Base-by-base conservation (phyloP, 306 rosid genomes). In the Vicia sativa region DNA sequence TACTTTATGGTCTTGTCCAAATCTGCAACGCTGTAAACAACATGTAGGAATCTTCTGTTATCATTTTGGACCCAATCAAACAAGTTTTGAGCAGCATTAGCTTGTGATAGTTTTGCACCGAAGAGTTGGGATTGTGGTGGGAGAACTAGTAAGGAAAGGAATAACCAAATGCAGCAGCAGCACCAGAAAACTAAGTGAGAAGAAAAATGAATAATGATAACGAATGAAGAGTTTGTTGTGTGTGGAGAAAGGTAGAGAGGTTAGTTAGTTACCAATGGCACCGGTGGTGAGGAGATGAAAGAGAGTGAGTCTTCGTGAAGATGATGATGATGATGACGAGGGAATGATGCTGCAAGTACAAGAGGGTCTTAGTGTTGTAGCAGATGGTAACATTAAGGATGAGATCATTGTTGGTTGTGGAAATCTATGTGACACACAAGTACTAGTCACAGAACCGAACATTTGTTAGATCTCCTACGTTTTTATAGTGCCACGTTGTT, bases 1-100 rank as follows among this genome's bases (percentile, higher is more conserved):
- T 86, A 88, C 97, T 91, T 91, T 59, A 88, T 91, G 70, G 97
- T 88, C 70, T 82, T 83, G 54, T 88, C 97, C 84, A 91, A 67
- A 78, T 91, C 91, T 52, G 88, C 91, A 44, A 91, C 93, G 11
- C 85, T 82, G 78, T 86, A 92, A 7, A 92, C 98, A 67, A 81
- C 98, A 80, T 89, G 98, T 12, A 92, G 87, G 78, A 89, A 55
- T 70, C 98, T 79, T 71, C 96, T 66, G 9, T 83, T 79, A 56
- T 92, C 98, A 68, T 86, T 77, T 67, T 86, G 80, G 28, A 89
- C 88, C 96, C 98, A 92, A 65, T 86, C 86, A 18, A 78, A 82
- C 67, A 84, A 74, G 77, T 78, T 83, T 77, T 86, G 86, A 46
- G 78, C 67, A 78, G 83, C 76, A 85, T 5, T 42, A 43, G 79